Conservation (phyloP, 805 yeast genomes). For the Ogataea ramenticola region DNA sequence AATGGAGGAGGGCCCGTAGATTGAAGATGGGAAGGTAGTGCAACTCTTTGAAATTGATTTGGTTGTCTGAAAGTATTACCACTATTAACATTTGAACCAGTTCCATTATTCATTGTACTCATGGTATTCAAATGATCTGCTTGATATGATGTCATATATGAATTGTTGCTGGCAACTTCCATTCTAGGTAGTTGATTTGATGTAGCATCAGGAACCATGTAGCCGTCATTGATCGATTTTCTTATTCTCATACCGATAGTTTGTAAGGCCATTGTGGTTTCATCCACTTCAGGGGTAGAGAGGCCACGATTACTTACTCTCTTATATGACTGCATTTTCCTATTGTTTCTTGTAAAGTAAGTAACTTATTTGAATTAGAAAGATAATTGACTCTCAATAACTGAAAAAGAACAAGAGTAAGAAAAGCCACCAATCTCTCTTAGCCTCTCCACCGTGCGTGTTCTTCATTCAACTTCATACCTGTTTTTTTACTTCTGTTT, state of each 20-base stretch:
- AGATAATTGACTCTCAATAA: neutral
- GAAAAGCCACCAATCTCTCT: no score
- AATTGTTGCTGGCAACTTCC: neutral
- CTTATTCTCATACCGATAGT: constrained; percentile 68
- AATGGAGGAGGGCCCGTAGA: constrained; percentile 30
- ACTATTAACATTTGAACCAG: no score
- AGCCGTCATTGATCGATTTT: constrained; percentile 59
- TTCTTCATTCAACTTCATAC: no score
- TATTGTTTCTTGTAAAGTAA: neutral
- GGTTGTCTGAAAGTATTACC: neutral
- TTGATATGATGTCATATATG: constrained; percentile 7
- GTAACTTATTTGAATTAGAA: no score
- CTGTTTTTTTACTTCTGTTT: neutral
- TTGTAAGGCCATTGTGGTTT: constrained; percentile 34
- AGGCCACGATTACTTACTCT: constrained; percentile 2
- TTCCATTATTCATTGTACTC: no score
- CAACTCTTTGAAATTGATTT: constrained; percentile 26
- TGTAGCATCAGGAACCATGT: constrained; percentile 19
- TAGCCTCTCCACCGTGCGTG: no score
- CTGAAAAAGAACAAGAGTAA: no score
- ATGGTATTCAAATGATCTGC: neutral
- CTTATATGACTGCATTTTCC: constrained; percentile 3
- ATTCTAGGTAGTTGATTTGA: neutral
- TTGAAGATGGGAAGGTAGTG: constrained; percentile 32
- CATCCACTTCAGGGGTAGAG: constrained; percentile 9